phyloP scores from a whole-genome alignment of 2,329 filamentous ascomycete genomes.

The Helotiales sp. region DNA sequence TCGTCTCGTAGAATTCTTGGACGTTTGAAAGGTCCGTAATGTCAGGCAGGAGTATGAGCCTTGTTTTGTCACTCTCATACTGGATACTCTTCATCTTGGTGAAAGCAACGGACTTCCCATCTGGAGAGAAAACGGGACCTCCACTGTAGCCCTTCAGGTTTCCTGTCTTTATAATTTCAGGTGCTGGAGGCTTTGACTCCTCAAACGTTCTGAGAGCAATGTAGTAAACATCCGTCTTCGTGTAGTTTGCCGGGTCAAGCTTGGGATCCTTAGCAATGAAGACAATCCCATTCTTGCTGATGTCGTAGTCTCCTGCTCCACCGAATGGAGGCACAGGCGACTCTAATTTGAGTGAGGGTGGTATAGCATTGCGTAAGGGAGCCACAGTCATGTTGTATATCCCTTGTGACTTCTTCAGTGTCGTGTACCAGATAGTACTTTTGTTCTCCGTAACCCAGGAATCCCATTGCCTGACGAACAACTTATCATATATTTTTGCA shows the following conservation, averaged over 20 bases:
- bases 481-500: constrained; percentile 69
- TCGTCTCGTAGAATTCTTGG: constrained; percentile 61
- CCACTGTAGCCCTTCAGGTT: constrained; percentile 63
- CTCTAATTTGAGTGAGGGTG: constrained; percentile 47
- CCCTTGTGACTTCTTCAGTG: constrained; percentile 45
- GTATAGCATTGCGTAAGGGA: constrained; percentile 63
- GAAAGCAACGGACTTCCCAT: constrained; percentile 72
- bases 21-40: constrained; percentile 57
- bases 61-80: constrained; percentile 80
- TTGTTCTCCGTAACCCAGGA: constrained; percentile 68
- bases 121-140: constrained; percentile 71
- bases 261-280: constrained; percentile 76
- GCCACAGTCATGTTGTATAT: constrained; percentile 38
- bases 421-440: constrained; percentile 72
- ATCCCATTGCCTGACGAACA: constrained; percentile 86
- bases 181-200: constrained; percentile 49
- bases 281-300: constrained; percentile 63
- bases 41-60: constrained; percentile 64
- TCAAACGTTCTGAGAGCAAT: constrained; percentile 63
- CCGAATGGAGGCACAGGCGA: constrained; percentile 78
- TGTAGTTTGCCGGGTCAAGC: constrained; percentile 70
- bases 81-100: constrained; percentile 73
- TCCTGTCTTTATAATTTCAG: constrained; percentile 56
- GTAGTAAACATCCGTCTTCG: constrained; percentile 80
- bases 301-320: constrained; percentile 77